A percentile compares a stretch with the other conserved stretches of the same genome.
phyloP scores from a whole-genome alignment of 805 yeast species.

The Candida caryicola region DNA sequence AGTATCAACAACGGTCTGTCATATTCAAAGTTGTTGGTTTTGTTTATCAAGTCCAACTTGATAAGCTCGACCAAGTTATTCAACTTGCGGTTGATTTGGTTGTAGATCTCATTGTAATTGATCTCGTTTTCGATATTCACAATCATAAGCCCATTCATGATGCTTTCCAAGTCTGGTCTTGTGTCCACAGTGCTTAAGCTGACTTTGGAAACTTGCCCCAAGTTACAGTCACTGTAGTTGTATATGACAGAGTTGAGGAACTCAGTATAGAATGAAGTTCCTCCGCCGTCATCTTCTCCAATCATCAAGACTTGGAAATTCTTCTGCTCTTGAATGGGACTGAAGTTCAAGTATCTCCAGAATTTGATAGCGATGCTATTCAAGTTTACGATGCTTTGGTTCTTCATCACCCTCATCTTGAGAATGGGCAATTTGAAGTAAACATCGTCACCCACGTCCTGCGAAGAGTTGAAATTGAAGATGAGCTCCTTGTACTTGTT shows the following conservation, averaged over 20 bases:
- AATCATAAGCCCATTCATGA: slow-evolving; percentile 27
- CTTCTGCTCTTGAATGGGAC: slow-evolving; percentile 51
- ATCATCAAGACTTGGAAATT: slow-evolving; percentile 52
- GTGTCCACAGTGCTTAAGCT: slow-evolving; percentile 26
- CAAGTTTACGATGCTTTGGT: slow-evolving; percentile 44
- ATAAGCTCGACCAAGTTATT: slow-evolving; percentile 35
- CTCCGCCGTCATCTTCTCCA: slow-evolving; percentile 22
- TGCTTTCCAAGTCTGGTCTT: slow-evolving; percentile 27
- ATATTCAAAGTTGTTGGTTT: slow-evolving; percentile 41
- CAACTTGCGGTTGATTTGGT: slow-evolving; percentile 27
- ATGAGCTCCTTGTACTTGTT: slow-evolving; percentile 19
- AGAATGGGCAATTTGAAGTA: slow-evolving; percentile 22
- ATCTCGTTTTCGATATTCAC: slow-evolving; percentile 20
- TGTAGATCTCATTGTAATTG: slow-evolving; percentile 27
- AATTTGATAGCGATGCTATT: slow-evolving; percentile 44
- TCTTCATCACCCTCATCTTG: slow-evolving; percentile 31
- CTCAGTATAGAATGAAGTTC: slow-evolving; percentile 26
- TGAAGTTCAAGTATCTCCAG: slow-evolving; percentile 59
- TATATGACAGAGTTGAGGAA: slow-evolving; percentile 43
- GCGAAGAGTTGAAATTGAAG: slow-evolving; percentile 12
- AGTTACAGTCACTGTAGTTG: slow-evolving; percentile 45
- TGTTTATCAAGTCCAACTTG: slow-evolving; percentile 37
- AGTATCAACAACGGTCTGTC: slow-evolving; percentile 50
- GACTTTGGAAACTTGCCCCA: slow-evolving; percentile 45
- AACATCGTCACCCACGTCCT: slow-evolving; percentile 15